Conservation (phyloP, 192 early-diverging fungal genomes). For the Dissophora globulifera region DNA sequence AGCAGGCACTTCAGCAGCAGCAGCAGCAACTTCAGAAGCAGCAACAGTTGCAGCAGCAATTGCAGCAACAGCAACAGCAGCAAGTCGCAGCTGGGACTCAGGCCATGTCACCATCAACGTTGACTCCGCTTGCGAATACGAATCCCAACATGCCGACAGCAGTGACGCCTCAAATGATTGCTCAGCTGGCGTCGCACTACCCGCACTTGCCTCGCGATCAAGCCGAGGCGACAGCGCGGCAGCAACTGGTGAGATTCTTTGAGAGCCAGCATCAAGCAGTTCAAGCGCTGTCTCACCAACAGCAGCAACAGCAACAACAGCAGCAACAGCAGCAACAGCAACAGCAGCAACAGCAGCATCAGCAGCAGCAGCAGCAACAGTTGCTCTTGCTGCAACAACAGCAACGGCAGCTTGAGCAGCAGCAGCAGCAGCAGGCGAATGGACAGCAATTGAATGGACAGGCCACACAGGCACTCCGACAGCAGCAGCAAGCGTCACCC, state of each 20-base stretch:
- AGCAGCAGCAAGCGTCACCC: constrained; percentile 48
- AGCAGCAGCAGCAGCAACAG: constrained; percentile 26
- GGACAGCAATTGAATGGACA: constrained; percentile 38
- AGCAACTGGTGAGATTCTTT: constrained; percentile 55
- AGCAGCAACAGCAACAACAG: too few relatives aligned
- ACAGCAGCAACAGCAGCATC: constrained; percentile 12
- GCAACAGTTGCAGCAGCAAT: constrained; percentile 34
- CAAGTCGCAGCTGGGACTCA: constrained; percentile 19
- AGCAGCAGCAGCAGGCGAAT: constrained; percentile 20
- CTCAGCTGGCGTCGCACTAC: constrained; percentile 42
- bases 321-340: constrained; percentile 20
- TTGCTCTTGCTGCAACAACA: constrained; percentile 14
- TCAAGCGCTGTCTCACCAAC: constrained; percentile 1
- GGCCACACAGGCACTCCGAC: constrained; percentile 6
- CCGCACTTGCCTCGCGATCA: constrained; percentile 34
- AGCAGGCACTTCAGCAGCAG: constrained; percentile 46
- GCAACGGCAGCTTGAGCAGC: constrained; percentile 19
- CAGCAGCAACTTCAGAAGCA: constrained; percentile 18
- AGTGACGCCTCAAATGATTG: constrained; percentile 46
- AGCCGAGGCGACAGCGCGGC: constrained; percentile 44
- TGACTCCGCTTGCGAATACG: constrained; percentile 23
- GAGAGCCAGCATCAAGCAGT: constrained; percentile 44
- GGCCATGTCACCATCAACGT: constrained; percentile 22
- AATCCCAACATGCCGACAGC: constrained; percentile 46
- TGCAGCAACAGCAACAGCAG: constrained; percentile 47